Evolutionary conservation across 1,284 basidiomycete genomes (phyloP), one percentile per base, ranked within the genome.

Genomic region (Neotropicomus parvogracilis): DNA sequence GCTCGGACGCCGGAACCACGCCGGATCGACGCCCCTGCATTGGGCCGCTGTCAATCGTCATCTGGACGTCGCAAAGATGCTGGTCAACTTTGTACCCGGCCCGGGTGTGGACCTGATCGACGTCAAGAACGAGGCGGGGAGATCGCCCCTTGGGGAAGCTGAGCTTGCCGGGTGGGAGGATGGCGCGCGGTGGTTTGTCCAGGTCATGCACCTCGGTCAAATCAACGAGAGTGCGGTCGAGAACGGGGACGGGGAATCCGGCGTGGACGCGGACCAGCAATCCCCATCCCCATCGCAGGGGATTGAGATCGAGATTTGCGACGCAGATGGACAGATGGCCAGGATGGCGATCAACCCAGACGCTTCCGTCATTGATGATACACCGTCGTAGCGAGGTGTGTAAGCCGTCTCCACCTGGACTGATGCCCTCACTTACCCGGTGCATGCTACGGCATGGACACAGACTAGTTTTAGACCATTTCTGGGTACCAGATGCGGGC

Each of bases 11-110:
- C 77, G 77, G 49, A 95, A 94, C 62, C 67, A 68, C 36, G 76
- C 87, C 2, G 77, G 81, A 49, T 91, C 89, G 13, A 93, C 89
- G 2, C 75, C 92, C 6, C 70, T 95, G 10, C 92, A 95, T 64
- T 95, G 91, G 91, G 91, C 92, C 0, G 81, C 88, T 1, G 65
- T 92, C 34, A 95, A 95, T 67, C 74, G 79, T 13, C 91, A 94
- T 56, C 75, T 94, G 6, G 60, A 68, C 9, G 67, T 83, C 44
- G 78, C 81, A 1, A 75, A 87, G 64, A 74, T 73, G n/a, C 79
- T 95, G 28, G 80, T 92, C 12, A 66, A 72, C 46, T 75, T 75
- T 55, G 70, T 77, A 0, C 58, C 57, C 17, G 83, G 83, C 0
- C 79, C 81, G 0, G 86, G 87, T 0, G 61, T 76, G 3, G 73